A percentile compares a stretch with the other conserved stretches of the same genome.
These are phyloP conservation scores for Exophiala lecanii-corni DNA, from an alignment of 2,329 filamentous ascomycete species.

Conservation along the genomic window DNA sequence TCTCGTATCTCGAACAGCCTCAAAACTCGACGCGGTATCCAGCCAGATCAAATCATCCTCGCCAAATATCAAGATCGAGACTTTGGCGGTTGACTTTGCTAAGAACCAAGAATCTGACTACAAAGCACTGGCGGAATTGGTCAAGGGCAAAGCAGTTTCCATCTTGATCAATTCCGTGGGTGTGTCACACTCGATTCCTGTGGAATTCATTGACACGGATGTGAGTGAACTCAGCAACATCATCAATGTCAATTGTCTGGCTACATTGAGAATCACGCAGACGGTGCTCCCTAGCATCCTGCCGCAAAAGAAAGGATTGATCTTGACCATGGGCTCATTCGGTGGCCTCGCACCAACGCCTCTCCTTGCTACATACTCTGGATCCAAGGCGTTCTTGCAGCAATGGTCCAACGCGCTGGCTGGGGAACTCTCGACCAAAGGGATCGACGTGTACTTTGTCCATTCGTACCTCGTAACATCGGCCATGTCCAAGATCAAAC, in stretches of 20 bases:
- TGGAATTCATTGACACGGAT: constrained; percentile 76
- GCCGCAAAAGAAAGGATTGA: constrained; percentile 76
- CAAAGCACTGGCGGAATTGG: constrained; percentile 61
- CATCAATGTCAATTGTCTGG: constrained; percentile 90
- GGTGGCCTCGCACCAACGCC: constrained; percentile 89
- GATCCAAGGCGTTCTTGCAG: constrained; percentile 96
- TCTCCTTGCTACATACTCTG: constrained; percentile 90
- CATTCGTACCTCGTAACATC: constrained; percentile 91
- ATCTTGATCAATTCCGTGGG: constrained; percentile 97
- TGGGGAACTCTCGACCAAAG: constrained; percentile 72
- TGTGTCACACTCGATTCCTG: constrained; percentile 87
- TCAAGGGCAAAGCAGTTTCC: constrained; percentile 72
- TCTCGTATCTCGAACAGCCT: constrained; percentile 90
- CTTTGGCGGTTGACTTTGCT: constrained; percentile 86
- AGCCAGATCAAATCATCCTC: constrained; percentile 69
- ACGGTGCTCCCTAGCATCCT: constrained; percentile 80
- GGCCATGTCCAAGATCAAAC: constrained; percentile 94
- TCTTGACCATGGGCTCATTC: constrained; percentile 96
- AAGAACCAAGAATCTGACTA: constrained; percentile 69
- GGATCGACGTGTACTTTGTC: constrained; percentile 85
- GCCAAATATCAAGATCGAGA: constrained; percentile 66
- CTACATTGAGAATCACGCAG: constrained; percentile 82
- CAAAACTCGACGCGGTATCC: constrained; percentile 77
- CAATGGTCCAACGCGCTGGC: constrained; percentile 88
- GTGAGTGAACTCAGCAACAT: constrained; percentile 81